Evolutionary conservation across 2,329 filamentous ascomycete genomes (phyloP), one percentile per base, ranked within the genome.

Genomic region (Apiospora hydei): DNA sequence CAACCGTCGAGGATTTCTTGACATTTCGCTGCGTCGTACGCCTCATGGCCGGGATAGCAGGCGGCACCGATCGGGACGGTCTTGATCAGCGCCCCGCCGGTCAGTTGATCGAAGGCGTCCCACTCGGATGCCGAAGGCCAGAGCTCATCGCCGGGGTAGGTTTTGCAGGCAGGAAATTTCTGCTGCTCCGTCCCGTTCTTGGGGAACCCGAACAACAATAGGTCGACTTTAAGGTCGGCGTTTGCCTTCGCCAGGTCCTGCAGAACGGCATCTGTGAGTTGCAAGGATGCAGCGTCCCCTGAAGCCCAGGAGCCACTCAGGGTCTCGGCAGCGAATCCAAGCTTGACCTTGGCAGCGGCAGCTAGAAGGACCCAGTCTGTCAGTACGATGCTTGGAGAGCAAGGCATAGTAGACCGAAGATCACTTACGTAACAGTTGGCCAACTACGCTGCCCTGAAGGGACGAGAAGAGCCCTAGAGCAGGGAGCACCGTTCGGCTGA

Each of bases 271-370:
- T 64, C 57, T 11, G 57, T 64, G 18, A 64, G 57, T n/a, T 64
- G 57, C 57, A 64, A n/a, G 18, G 57, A 64, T 7, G 57, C 57
- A 8, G 57, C 57, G 16, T 64, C 57, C 34, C 57, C 57, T 64
- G 57, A 64, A 11, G 57, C 18, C 57, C 57, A 64, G 5, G 57
- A 64, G 21, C 57, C 57, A 41, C 57, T 64, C 3, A 64, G 2
- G 57, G 10, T 5, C 34, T 41, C 57, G 8, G 57, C 34, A 41
- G 57, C 57, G 4, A 34, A 34, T 10, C 34, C 57, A 5, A 64
- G 57, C 4, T 18, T 41, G 57, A 18, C 34, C 34, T 64, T 41
- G 34, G 30, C 21, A 41, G 4, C 34, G 24, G 10, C 21, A 11
- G 16, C 16, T 38, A 34, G 7, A n/a, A n/a, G 11, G 14, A 6